Percentiles rank a stretch among this genome's conserved stretches.
These are phyloP conservation scores for Neonectria punicea DNA, from an alignment of 2,329 filamentous ascomycete genomes.

Conservation along the genomic window DNA sequence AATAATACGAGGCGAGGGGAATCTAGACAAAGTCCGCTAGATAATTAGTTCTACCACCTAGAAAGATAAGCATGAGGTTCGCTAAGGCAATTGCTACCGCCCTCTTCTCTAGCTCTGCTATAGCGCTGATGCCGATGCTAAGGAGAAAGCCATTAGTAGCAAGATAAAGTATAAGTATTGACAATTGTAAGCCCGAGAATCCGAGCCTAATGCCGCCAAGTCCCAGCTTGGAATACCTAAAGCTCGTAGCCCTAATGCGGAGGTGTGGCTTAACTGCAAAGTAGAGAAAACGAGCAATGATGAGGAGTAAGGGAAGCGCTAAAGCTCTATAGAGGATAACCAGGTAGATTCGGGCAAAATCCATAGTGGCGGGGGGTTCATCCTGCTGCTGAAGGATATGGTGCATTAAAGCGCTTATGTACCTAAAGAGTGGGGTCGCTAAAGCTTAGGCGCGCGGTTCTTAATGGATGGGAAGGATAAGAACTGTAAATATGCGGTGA, in stretches of 20 bases:
- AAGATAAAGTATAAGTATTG: conserved; percentile 5
- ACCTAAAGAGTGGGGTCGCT: not conserved
- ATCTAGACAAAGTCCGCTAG: not conserved
- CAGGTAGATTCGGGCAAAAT: conserved; percentile 5
- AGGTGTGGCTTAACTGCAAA: not conserved
- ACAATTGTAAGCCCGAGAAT: not conserved
- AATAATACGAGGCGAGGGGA: conserved; percentile 4
- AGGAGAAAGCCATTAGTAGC: conserved; percentile 5
- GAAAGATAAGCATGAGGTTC: conserved; percentile 8
- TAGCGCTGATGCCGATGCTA: not conserved
- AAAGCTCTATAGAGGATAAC: not conserved
- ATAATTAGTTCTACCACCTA: conserved; percentile 6
- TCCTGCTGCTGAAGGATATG: not conserved
- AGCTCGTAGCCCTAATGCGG: not conserved
- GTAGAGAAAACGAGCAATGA: not conserved
- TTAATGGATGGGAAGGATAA: not conserved
- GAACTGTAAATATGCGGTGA: not conserved
- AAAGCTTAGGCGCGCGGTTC: not conserved
- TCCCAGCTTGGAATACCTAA: conserved; percentile 2
- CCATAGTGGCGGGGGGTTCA: not conserved
- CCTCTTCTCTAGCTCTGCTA: not conserved
- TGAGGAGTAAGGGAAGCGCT: not conserved
- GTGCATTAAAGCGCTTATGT: not conserved
- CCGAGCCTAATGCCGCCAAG: not conserved
- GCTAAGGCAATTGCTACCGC: not conserved